These are phyloP conservation scores for Huiozyma sinensis DNA, from an alignment of 805 yeast species.

Conservation along the genomic window DNA sequence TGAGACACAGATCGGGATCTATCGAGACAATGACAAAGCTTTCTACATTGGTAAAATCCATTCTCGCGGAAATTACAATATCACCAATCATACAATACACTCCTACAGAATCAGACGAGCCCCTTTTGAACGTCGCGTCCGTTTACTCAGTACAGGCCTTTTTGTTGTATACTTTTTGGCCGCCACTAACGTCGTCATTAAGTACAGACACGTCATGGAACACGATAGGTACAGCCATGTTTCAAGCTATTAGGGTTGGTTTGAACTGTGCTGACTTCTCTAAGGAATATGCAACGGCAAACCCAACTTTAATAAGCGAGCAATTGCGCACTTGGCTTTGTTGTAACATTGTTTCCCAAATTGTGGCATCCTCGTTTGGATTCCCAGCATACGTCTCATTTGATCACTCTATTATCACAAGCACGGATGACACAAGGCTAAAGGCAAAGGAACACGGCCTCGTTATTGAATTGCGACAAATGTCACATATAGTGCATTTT, in stretches of 20 bases:
- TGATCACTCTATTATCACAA: slow-evolving; percentile 36
- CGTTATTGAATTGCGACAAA: slow-evolving; percentile 52
- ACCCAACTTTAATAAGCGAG: slow-evolving; percentile 43
- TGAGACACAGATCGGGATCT: slow-evolving; percentile 37
- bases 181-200: slow-evolving; percentile 85
- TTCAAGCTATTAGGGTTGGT: slow-evolving; percentile 86
- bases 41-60: slow-evolving; percentile 60
- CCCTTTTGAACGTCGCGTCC: slow-evolving; percentile 74
- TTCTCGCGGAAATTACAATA: slow-evolving; percentile 80
- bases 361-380: slow-evolving; percentile 85
- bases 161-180: slow-evolving; percentile 83
- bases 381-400: slow-evolving; percentile 86
- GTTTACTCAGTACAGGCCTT: slow-evolving; percentile 93
- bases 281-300: slow-evolving; percentile 38
- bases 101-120: slow-evolving; percentile 57
- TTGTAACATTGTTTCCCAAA: slow-evolving; percentile 80
- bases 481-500: slow-evolving; percentile 72
- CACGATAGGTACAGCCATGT: slow-evolving; percentile 83
- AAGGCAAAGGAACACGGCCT: slow-evolving; percentile 17
- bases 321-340: slow-evolving; percentile 87
- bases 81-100: slow-evolving; percentile 78
- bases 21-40: slow-evolving; percentile 44
- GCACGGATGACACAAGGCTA: not conserved
- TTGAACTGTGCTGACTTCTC: slow-evolving; percentile 66
- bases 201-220: slow-evolving; percentile 95